phyloP scores from a whole-genome alignment of 2,329 filamentous ascomycete genomes.

The Thelonectria discophora region DNA sequence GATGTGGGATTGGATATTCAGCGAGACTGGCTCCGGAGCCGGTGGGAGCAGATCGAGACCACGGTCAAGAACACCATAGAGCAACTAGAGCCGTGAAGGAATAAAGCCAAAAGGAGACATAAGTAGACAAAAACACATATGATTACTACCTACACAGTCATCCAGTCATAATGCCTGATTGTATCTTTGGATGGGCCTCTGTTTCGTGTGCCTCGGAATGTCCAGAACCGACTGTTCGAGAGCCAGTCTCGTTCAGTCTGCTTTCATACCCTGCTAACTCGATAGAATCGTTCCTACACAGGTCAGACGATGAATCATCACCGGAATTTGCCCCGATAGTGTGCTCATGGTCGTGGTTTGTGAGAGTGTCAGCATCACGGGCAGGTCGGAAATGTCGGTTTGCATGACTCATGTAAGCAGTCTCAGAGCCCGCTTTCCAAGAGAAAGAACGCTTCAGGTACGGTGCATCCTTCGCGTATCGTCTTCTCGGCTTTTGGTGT shows the following conservation, averaged over 20 bases:
- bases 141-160: neutral
- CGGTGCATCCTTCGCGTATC: too few species aligned
- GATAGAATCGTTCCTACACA: neutral
- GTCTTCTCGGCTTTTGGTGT: neutral
- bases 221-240: neutral
- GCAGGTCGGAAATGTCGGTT: neutral
- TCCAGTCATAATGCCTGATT: neutral
- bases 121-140: neutral
- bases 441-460: neutral
- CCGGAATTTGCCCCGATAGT: neutral
- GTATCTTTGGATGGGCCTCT: neutral
- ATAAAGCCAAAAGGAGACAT: neutral
- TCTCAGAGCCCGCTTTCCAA: slow-evolving; percentile 1
- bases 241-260: neutral
- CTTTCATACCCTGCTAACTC: neutral
- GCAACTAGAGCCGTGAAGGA: slow-evolving; percentile 17
- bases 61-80: slow-evolving; percentile 50
- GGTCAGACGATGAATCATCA: neutral
- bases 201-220: neutral
- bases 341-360: neutral
- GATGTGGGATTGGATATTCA: slow-evolving; percentile 45
- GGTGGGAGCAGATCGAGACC: slow-evolving; percentile 56
- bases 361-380: neutral
- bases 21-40: slow-evolving; percentile 47
- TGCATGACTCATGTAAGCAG: neutral